These are phyloP conservation scores for Pythium periplocum DNA, from an alignment of 352 stramenopile genomes.

Conservation along the genomic window DNA sequence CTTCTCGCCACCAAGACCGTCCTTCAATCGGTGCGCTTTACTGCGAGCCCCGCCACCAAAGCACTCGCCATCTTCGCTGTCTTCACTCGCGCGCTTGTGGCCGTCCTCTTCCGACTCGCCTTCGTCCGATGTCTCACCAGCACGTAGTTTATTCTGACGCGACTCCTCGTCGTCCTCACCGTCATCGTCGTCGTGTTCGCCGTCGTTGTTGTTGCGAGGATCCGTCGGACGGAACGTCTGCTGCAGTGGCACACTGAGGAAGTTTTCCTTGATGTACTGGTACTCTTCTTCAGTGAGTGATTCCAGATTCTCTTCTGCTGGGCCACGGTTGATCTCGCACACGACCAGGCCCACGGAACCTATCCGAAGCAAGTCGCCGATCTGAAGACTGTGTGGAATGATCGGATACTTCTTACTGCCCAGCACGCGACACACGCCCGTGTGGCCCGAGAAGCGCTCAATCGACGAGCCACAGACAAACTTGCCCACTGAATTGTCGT, in stretches of 20 bases:
- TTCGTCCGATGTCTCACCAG: conserved; percentile 70
- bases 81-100: conserved; percentile 18
- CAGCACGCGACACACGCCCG: conserved; percentile 86
- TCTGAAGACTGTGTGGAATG: conserved; percentile 62
- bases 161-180: conserved; percentile 23
- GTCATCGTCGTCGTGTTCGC: conserved; percentile 29
- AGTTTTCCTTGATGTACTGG: conserved; percentile 85
- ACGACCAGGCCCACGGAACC: conserved; percentile 91
- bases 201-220: conserved; percentile 24
- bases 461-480: conserved; percentile 84
- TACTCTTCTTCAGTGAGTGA: conserved; percentile 81
- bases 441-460: conserved; percentile 89
- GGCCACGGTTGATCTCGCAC: conserved; percentile 82
- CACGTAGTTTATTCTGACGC: conserved; percentile 20
- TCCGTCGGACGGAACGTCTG: conserved; percentile 76
- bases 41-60: conserved; percentile 13
- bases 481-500: conserved; percentile 48
- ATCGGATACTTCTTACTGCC: conserved; percentile 84
- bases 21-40: conserved; percentile 13
- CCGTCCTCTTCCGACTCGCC: conserved; percentile 74
- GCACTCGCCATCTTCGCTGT: conserved; percentile 12
- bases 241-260: conserved; percentile 74
- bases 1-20: conserved; percentile 49
- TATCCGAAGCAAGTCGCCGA: conserved; percentile 85
- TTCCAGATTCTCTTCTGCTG: conserved; percentile 61